Evolutionary conservation across 768 basidiomycete species (phyloP).

Genomic region (Suillus alpinus): DNA sequence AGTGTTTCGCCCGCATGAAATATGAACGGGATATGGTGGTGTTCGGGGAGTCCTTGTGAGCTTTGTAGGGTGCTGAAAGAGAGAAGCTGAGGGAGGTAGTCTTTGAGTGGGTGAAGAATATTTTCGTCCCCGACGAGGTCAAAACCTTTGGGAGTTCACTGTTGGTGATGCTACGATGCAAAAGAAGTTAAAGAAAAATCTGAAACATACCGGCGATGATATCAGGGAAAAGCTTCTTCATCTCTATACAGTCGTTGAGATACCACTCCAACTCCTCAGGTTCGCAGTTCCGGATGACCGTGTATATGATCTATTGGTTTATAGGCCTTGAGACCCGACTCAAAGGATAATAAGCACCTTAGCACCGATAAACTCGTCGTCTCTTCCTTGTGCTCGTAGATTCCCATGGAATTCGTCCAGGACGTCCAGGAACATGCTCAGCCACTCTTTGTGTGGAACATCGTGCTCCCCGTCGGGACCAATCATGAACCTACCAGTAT

Average conservation of each 20-base stretch:
- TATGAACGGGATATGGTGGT: constrained; percentile 63
- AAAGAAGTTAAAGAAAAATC: not conserved
- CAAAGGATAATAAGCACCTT: constrained; percentile 32
- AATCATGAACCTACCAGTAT: constrained; percentile 47
- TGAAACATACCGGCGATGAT: constrained; percentile 56
- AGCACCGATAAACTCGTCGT: constrained; percentile 63
- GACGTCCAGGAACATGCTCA: constrained; percentile 50
- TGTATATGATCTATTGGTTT: constrained; percentile 61
- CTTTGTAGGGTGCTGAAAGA: constrained; percentile 56
- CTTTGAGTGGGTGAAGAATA: constrained; percentile 50
- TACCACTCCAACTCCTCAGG: constrained; percentile 60
- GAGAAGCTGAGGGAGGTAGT: constrained; percentile 61
- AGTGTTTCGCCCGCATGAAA: constrained; percentile 82
- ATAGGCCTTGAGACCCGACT: not conserved
- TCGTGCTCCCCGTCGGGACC: constrained; percentile 55
- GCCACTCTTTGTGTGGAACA: constrained; percentile 58
- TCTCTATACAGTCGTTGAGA: constrained; percentile 68
- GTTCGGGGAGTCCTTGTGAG: constrained; percentile 42
- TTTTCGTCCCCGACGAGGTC: constrained; percentile 82
- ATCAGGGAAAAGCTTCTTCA: constrained; percentile 75
- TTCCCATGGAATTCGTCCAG: constrained; percentile 52
- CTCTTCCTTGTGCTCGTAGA: constrained; percentile 49
- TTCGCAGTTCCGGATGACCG: constrained; percentile 54
- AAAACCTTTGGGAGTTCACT: constrained; percentile 46
- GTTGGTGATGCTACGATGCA: not conserved